These are phyloP conservation scores for Primulina tabacum DNA, from an alignment of 257 asterid species.

Conservation along the genomic window DNA sequence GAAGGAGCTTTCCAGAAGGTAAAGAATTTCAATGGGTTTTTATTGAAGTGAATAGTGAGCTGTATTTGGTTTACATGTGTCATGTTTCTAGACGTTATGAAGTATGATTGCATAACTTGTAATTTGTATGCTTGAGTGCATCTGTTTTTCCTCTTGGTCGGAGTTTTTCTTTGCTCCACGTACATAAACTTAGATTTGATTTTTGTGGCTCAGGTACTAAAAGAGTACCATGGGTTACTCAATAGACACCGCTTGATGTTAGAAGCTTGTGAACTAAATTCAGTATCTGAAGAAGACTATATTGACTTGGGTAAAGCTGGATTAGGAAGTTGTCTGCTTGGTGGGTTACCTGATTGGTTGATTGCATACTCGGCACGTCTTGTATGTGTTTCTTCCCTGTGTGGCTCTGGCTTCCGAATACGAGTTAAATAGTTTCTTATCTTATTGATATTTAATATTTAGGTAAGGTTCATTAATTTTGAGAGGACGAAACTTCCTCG, in stretches of 20 bases:
- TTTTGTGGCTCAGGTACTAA: conserved; percentile 59
- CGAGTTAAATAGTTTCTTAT: conserved; percentile 17
- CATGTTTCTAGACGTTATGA: not conserved
- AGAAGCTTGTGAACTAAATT: conserved; percentile 91
- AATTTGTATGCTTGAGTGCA: not conserved
- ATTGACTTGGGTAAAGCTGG: conserved; percentile 93
- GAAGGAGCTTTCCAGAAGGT: conserved; percentile 98
- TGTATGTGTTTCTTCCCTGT: conserved; percentile 42
- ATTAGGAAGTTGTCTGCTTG: conserved; percentile 96
- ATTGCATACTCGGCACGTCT: conserved; percentile 89
- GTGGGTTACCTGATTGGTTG: conserved; percentile 96
- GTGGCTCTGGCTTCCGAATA: conserved; percentile 12
- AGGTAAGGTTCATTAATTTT: conserved; percentile 96
- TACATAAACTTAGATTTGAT: conserved; percentile 18
- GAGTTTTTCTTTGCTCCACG: conserved; percentile 14
- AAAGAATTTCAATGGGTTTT: conserved; percentile 23
- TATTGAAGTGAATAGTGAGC: not conserved
- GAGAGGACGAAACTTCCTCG: conserved; percentile 90
- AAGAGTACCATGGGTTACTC: conserved; percentile 84
- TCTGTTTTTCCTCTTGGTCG: not conserved
- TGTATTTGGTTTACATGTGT: conserved; percentile 11
- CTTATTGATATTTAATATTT: conserved; percentile 24
- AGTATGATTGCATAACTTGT: not conserved
- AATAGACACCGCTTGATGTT: conserved; percentile 75
- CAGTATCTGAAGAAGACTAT: conserved; percentile 93